Evolutionary conservation across 2,329 filamentous ascomycete species (phyloP).

Genomic region (Hypoxylon sp.): DNA sequence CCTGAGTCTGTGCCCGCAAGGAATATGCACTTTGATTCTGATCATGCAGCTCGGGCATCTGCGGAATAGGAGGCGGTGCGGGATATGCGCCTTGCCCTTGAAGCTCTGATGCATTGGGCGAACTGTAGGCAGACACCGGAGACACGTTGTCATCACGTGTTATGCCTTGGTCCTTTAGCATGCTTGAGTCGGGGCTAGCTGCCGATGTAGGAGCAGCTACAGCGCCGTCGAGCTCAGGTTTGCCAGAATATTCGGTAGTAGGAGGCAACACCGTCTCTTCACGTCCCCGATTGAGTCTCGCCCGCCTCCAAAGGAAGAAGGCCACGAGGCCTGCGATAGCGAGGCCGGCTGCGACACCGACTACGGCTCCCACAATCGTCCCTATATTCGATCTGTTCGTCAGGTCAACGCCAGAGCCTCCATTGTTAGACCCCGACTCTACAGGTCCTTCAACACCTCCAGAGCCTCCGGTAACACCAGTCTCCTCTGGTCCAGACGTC

Average conservation of each 20-base stretch:
- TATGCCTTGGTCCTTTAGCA: slow-evolving; percentile 23
- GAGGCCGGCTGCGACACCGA: slow-evolving; percentile 55
- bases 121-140: slow-evolving; percentile 47
- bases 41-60: slow-evolving; percentile 45
- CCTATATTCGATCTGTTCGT: slow-evolving; percentile 44
- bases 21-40: slow-evolving; percentile 42
- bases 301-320: slow-evolving; percentile 56
- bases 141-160: slow-evolving; percentile 47
- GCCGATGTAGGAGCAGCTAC: slow-evolving; percentile 24
- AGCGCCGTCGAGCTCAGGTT: slow-evolving; percentile 51
- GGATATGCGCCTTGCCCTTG: slow-evolving; percentile 35
- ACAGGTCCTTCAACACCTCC: slow-evolving; percentile 18
- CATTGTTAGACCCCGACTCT: slow-evolving; percentile 20
- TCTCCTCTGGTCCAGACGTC: slow-evolving; percentile 34
- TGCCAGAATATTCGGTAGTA: slow-evolving; percentile 27
- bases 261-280: slow-evolving; percentile 1
- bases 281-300: slow-evolving; percentile 31
- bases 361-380: slow-evolving; percentile 54
- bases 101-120: slow-evolving; percentile 41
- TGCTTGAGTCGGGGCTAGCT: slow-evolving; percentile 40
- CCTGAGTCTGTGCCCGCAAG: slow-evolving; percentile 9
- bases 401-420: slow-evolving; percentile 42
- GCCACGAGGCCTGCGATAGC: slow-evolving; percentile 53
- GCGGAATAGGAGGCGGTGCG: slow-evolving; percentile 22
- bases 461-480: slow-evolving; percentile 26